A percentile compares a stretch with the other conserved stretches of the same genome.
These are phyloP conservation scores for Candida pseudofarinosa DNA, from an alignment of 805 yeast genomes.

Conservation along the genomic window DNA sequence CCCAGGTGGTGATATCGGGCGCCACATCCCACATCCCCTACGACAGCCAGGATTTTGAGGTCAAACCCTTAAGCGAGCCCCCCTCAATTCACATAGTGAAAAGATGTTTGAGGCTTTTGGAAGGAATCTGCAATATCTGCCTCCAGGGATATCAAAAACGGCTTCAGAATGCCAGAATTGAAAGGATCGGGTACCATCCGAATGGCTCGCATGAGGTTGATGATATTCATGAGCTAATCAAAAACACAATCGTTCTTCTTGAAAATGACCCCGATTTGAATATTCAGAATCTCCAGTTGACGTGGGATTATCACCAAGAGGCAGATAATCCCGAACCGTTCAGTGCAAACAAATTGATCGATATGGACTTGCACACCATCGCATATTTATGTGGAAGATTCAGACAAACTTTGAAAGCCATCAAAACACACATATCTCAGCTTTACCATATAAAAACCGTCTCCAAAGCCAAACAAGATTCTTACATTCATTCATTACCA, in stretches of 20 bases:
- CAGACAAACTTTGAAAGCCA: constrained; percentile 21
- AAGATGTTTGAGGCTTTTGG: constrained; percentile 26
- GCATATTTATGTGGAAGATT: constrained; percentile 23
- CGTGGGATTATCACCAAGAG: constrained; percentile 10
- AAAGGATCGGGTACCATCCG: constrained; percentile 3
- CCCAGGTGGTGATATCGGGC: constrained; percentile 25
- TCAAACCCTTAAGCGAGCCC: constrained; percentile 26
- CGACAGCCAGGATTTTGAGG: constrained; percentile 32
- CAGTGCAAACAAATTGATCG: constrained; percentile 19
- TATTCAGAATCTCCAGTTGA: not conserved
- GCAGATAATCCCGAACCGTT: constrained; percentile 8
- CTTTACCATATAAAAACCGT: constrained; percentile 16
- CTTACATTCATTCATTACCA: constrained; percentile 26
- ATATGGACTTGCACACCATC: constrained; percentile 34
- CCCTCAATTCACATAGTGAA: constrained; percentile 22
- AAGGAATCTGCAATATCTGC: constrained; percentile 22
- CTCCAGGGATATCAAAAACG: constrained; percentile 37
- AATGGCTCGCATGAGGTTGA: not conserved
- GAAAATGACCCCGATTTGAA: constrained; percentile 2
- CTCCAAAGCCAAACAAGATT: constrained; percentile 6
- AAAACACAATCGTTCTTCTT: not conserved
- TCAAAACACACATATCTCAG: constrained; percentile 16
- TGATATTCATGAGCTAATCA: not conserved
- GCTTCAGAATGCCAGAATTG: constrained; percentile 18
- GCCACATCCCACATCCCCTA: constrained; percentile 39